Base-by-base conservation (phyloP, 768 basidiomycete genomes). In the Suillus weaverae region DNA sequence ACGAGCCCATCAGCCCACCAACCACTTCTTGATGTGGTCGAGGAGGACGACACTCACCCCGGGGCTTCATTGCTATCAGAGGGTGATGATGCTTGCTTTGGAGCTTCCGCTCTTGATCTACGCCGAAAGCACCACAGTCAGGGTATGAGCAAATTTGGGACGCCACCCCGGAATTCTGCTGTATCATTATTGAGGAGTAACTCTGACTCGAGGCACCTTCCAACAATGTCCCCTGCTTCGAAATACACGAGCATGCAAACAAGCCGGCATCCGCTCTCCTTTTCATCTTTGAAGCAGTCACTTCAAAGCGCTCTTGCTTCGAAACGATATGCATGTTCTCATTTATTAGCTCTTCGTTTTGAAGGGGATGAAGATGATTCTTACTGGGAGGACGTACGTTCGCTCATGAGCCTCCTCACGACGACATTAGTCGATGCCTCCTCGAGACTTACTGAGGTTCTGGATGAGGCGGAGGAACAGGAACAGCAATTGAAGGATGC, bases 321-420 rank as follows among this genome's bases (percentile, higher is more conserved):
- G 20, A 91, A 89, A 67, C 85, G 92, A 16, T 93, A 91, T 70
- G 84, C 92, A 0, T 91, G 89, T 63, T 84, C 92, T 2, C 91
- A 95, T 72, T 80, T 95, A 4, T 81, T 95, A 3, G 92, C 92
- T 5, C 74, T 95, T 57, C 83, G 93, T 2, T 95, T 95, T 71
- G 81, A 78, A 76, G 88, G 89, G 54, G 86, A 85, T 56, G 90
- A 88, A 39, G 90, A 91, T 67, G 88, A 89, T 60, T 80, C 82
- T 6, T 95, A 95, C 69, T 95, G 92, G 92, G 92, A 94, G 69
- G 89, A 94, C 69, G 91, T 91, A 35, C 83, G 89, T 16, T 86
- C 88, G 33, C 86, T 95, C 57, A 88, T 93, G 81, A 81, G 80
- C 14, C 73, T 94, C 14, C 74, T 94, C 65, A 89, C 88, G 9